Evolutionary conservation across 306 rosid species (phyloP).

Genomic region (Astragalus glycyphyllos): DNA sequence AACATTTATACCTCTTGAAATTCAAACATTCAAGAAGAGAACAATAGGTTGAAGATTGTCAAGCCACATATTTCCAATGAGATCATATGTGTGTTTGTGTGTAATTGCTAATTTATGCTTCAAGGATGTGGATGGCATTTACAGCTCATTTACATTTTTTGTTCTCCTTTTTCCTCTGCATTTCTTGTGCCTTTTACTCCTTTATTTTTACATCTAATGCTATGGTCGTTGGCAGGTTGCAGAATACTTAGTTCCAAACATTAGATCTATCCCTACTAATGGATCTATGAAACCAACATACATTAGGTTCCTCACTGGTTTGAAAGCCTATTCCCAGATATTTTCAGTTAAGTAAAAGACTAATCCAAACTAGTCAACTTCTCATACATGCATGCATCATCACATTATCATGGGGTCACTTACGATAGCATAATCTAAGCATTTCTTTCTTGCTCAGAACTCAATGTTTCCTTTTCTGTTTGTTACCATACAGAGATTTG

Average conservation of each 20-base stretch:
- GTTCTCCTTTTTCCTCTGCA: constrained; percentile 11
- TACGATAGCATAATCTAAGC: constrained; percentile 1
- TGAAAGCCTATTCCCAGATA: constrained; percentile 92
- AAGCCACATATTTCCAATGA: constrained; percentile 1
- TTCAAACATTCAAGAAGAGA: neutral
- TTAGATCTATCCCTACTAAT: constrained; percentile 67
- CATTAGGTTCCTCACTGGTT: constrained; percentile 87
- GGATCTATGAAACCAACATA: constrained; percentile 84
- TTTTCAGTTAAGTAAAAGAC: constrained; percentile 75
- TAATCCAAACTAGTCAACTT: constrained; percentile 5
- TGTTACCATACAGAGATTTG: constrained; percentile 67
- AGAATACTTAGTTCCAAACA: constrained; percentile 81
- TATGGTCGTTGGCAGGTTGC: constrained; percentile 71
- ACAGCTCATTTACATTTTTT: constrained; percentile 7
- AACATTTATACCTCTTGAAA: constrained; percentile 1
- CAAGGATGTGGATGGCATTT: constrained; percentile 3
- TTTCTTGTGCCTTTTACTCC: constrained; percentile 14
- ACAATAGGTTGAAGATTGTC: neutral
- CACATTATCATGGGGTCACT: neutral
- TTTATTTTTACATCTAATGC: constrained; percentile 12
- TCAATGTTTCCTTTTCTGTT: constrained; percentile 34
- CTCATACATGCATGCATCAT: constrained; percentile 23
- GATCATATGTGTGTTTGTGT: constrained; percentile 11
- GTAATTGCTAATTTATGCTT: constrained; percentile 4
- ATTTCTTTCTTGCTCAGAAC: constrained; percentile 24